Evolutionary conservation across 2,329 filamentous ascomycete species (phyloP).

Genomic region (Hypoxylon sp.): DNA sequence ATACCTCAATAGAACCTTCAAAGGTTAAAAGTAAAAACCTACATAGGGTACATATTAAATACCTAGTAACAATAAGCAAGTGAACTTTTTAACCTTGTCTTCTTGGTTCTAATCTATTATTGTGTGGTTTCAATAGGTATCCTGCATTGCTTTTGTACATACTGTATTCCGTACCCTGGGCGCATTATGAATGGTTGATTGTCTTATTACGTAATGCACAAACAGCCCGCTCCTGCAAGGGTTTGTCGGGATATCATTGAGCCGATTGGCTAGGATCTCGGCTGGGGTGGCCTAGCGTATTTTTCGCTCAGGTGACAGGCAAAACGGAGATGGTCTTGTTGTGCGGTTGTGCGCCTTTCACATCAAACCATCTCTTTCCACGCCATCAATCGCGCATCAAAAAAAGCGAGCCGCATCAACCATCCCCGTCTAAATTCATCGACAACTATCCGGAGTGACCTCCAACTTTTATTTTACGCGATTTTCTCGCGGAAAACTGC

Average conservation of each 20-base stretch:
- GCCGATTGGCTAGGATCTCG: conserved; percentile 41
- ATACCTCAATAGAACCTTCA: too few species aligned
- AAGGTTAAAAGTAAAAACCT: not conserved
- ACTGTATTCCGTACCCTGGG: conserved; percentile 18
- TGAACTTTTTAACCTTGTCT: conserved; percentile 7
- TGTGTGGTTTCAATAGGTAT: conserved; percentile 17
- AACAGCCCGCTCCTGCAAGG: too few species aligned
- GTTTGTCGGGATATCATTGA: conserved; percentile 29
- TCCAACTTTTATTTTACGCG: conserved; percentile 69
- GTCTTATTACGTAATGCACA: conserved; percentile 12
- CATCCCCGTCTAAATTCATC: conserved; percentile 72
- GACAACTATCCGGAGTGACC: conserved; percentile 69
- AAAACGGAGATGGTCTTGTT: conserved; percentile 52
- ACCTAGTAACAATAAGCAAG: conserved; percentile 6
- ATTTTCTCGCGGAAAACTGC: conserved; percentile 64
- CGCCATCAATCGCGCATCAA: conserved; percentile 70
- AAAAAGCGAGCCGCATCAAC: conserved; percentile 69
- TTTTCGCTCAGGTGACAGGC: conserved; percentile 54
- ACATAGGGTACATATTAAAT: not conserved
- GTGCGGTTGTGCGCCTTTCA: conserved; percentile 55
- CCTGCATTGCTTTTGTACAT: conserved; percentile 13
- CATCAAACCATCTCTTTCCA: conserved; percentile 56
- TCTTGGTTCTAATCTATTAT: conserved; percentile 10
- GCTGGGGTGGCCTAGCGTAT: conserved; percentile 41
- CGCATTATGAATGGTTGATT: conserved; percentile 15